Base-by-base conservation (phyloP, 305 asterid species). In the Solanum hybrid region DNA sequence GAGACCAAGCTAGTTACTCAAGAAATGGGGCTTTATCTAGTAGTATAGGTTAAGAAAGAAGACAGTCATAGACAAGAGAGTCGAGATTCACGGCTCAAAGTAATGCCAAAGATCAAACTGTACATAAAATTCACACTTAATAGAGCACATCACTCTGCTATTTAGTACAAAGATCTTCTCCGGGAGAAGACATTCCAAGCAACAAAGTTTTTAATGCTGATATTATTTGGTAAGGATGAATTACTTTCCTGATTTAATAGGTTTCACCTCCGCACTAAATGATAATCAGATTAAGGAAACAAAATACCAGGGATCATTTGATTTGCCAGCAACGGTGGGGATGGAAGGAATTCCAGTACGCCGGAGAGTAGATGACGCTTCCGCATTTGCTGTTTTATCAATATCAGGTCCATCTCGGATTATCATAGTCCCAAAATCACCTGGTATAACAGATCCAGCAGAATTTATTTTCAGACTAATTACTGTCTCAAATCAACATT, bases 391-490 rank as follows among this genome's bases (percentile, higher is more conserved):
- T 74, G 95, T 88, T 91, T 89, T 94, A 46, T 90, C 93, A 51
- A 76, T 90, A 74, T 94, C 98, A 90, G 57, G 92, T 89, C 92
- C 95, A 90, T 95, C 97, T 91, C 92, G 98, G 92, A 96, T 91
- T 92, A 96, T 90, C 75, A 98, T 92, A 31, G 99, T 98, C 90
- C 99, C 97, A 93, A 95, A 98, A 91, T 96, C 99, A 94, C 97
- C 99, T 97, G 94, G 90, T 85, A 85, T 89, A 90, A 91, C 75
- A 91, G 64, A 79, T 77, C 84, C 87, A 51, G 34, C 79, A 89
- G 46, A 81, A 28, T 11, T 89, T 87, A 37, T 24, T 39, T 11
- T 51, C 74, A 86, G 78, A 29, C 42, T 84, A 57, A 33, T 22
- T 33, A 87, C 67, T 67, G 24, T 34, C 57, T 57, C 8, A 73